phyloP scores from a whole-genome alignment of 306 rosid species.

The Vigna angularis region DNA sequence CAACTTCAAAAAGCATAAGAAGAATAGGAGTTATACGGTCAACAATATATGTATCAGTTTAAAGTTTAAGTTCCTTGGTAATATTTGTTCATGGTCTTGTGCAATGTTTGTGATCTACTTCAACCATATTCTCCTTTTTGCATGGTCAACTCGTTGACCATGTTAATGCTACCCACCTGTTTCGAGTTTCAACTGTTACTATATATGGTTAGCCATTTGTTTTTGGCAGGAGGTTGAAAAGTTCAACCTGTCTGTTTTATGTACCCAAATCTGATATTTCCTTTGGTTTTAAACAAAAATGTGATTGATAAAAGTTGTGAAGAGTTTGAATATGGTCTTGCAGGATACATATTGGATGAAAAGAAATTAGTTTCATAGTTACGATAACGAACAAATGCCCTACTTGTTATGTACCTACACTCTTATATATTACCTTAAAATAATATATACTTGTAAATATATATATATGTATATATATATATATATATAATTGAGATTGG shows the following conservation, averaged over 20 bases:
- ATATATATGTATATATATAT: no score
- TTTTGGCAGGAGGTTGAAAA: conserved; percentile 49
- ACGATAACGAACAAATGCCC: no score
- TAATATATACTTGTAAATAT: no score
- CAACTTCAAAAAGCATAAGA: conserved; percentile 37
- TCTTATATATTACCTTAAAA: no score
- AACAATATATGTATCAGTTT: background rate
- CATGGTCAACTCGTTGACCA: conserved; percentile 61
- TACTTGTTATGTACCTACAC: no score
- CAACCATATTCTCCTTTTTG: conserved; percentile 60
- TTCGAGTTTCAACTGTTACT: conserved; percentile 47
- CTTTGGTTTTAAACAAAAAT: conserved; percentile 32
- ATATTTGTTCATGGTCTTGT: background rate
- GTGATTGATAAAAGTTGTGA: conserved; percentile 28
- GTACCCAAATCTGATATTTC: conserved; percentile 34
- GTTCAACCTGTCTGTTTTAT: conserved; percentile 38
- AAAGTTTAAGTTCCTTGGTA: conserved; percentile 37
- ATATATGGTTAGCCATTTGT: conserved; percentile 41
- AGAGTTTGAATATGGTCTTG: conserved; percentile 1
- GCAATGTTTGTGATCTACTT: conserved; percentile 43
- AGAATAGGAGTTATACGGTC: background rate
- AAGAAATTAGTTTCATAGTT: no score
- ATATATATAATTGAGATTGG: no score
- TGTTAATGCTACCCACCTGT: conserved; percentile 53
- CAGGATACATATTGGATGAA: no score